Evolutionary conservation across 441 rosid genomes (phyloP), one percentile per base, ranked within the genome.

Genomic region (Arabidopsis hybrid): DNA sequence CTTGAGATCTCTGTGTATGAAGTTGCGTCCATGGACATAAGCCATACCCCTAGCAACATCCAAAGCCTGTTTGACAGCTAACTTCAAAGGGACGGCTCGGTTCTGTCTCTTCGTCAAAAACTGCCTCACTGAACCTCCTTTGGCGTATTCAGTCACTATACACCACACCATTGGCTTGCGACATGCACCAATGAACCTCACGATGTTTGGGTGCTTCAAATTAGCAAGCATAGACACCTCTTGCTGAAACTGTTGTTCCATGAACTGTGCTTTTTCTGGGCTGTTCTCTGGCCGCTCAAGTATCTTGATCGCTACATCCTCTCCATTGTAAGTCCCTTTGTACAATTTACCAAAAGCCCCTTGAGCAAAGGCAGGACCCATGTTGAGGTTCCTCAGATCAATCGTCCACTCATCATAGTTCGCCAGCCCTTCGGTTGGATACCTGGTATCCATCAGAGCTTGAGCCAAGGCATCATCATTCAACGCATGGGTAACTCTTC

Each of bases 11-110:
- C 97, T 64, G 76, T 94, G 98, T 47, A 92, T 94, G 71, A 90
- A 88, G 53, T 89, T 85, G 63, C 89, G 92, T 50, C 80, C 90
- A 76, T 92, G 97, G 60, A 94, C 95, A 62, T 92, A 90, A 14
- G 90, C 97, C 99, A 94, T 94, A 36, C 99, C 99, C 65, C 91
- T 87, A 3, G 99, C 97, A 76, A 90, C 95, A 84, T 94, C 97
- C 80, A 94, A 50, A 0, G 96, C 96, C 87, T 94, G 98, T 79
- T 89, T 89, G 36, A 92, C 97, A 17, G 98, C 98, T 79, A 92
- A 72, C 79, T 90, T 90, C 73, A 94, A 71, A 3, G 95, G 97
- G 72, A 88, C 93, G 0, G 92, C 88, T 59, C 96, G 82, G 79
- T 87, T 90, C 59, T 85, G 89, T 79, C 97, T 84, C 82, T 72